Conservation (phyloP, 148 eudicot species). For the Gaultheria prostrata region DNA sequence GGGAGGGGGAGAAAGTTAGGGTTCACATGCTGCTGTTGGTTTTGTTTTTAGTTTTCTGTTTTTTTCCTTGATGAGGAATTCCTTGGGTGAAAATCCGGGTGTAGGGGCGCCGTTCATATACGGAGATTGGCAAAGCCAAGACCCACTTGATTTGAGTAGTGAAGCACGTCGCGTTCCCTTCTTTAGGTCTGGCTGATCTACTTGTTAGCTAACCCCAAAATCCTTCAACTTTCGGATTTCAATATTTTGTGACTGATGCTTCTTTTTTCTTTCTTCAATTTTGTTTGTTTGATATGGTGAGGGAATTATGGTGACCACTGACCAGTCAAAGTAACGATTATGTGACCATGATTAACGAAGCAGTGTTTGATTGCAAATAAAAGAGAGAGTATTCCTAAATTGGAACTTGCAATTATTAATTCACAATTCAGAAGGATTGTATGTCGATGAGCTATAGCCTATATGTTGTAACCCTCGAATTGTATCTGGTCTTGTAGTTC, state of each 20-base stretch:
- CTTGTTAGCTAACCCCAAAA: background rate
- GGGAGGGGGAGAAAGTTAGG: conserved; percentile 1
- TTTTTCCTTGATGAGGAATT: background rate
- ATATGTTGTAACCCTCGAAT: background rate
- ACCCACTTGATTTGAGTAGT: background rate
- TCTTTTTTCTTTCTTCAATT: background rate
- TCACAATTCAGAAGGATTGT: background rate
- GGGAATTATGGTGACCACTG: background rate
- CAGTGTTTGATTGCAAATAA: background rate
- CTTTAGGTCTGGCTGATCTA: background rate
- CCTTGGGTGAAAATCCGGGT: background rate
- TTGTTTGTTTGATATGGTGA: background rate
- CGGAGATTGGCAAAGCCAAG: background rate
- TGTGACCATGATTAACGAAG: background rate
- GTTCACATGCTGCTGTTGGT: background rate
- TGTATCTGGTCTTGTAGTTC: conserved; percentile 39
- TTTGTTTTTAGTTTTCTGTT: background rate
- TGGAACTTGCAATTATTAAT: background rate
- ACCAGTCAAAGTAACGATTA: background rate
- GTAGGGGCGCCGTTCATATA: background rate
- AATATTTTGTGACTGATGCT: background rate
- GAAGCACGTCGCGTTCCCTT: background rate
- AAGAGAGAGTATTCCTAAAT: background rate
- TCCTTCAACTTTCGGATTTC: background rate
- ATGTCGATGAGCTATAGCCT: background rate